Evolutionary conservation across 345 rosid genomes (phyloP).

Genomic region (Moringa oleifera): DNA sequence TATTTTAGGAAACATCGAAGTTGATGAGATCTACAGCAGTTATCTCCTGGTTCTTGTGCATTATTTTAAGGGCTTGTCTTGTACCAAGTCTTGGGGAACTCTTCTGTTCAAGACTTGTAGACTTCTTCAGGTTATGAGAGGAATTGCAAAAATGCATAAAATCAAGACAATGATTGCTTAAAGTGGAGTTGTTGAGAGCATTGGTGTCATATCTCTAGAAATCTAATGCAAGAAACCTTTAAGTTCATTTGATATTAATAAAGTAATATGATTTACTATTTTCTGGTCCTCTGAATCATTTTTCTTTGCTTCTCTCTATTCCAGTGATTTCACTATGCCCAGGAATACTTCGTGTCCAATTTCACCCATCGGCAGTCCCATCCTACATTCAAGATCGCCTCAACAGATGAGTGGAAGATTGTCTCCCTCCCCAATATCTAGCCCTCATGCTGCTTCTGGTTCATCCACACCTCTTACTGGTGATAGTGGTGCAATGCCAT

Average conservation of each 20-base stretch:
- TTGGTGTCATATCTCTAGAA: too few relatives aligned
- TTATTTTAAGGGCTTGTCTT: background rate
- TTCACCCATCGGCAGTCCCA: slow-evolving; percentile 60
- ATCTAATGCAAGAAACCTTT: too few relatives aligned
- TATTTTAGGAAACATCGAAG: background rate
- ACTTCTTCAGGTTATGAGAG: too few relatives aligned
- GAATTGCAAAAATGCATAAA: too few relatives aligned
- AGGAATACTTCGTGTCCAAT: slow-evolving; percentile 59
- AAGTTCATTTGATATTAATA: too few relatives aligned
- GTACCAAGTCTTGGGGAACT: too few relatives aligned
- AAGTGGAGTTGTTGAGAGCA: too few relatives aligned
- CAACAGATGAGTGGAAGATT: slow-evolving; percentile 47
- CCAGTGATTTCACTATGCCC: slow-evolving; percentile 42
- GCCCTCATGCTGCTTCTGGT: slow-evolving; percentile 58
- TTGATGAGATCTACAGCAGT: background rate
- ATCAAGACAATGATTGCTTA: background rate
- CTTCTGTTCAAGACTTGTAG: too few relatives aligned
- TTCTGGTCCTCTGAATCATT: background rate
- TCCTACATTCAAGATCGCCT: slow-evolving; percentile 50
- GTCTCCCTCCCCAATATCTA: slow-evolving; percentile 63
- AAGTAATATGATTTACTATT: too few relatives aligned
- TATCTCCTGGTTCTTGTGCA: background rate
- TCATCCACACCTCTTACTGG: slow-evolving; percentile 62
- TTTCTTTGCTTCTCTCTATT: slow-evolving; percentile 3
- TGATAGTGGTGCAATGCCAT: slow-evolving; percentile 54